Base-by-base conservation (phyloP, 1,284 basidiomycete species). In the Papiliotrema flavescens region DNA sequence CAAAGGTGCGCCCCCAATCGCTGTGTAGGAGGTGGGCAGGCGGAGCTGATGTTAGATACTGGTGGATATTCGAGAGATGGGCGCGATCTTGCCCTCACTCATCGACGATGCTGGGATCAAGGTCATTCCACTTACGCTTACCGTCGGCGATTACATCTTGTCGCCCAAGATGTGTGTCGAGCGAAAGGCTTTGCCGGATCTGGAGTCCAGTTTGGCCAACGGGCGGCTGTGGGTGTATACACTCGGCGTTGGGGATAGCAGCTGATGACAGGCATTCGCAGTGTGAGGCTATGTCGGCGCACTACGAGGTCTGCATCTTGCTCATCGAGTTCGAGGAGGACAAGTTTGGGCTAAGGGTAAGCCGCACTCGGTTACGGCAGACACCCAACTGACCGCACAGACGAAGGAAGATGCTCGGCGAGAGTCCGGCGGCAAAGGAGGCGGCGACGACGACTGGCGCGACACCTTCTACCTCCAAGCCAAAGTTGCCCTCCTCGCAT, bases 321-420 rank as follows among this genome's bases (percentile, higher is more conserved):
- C 81, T 98, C n/a, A 97, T 98, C 66, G 95, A 99, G 70, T 99
- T 98, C 64, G 95, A 98, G 67, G 91, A 98, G 75, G 89, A 96
- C 74, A 96, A 95, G 67, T 98, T 98, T 74, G 89, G 90, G 0
- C 80, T 97, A 14, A 85, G 90, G 74, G 91, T 90, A 66, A 56
- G 81, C 74, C 23, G 7, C 23, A 23, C 11, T 32, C 6, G 5
- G 28, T 5, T 11, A 32, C 6, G 28, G 28, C 28, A 32, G 6
- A 32, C 11, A 24, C 9, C 20, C 1, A 50, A 79, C 82, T 9
- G 84, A 87, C 39, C 17, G 9, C 85, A 84, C 73, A 82, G 83
- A 73, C 67, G 2, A 62, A 64, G 42, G 69, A 70, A 54, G 72
- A 75, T 46, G 68, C 80, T 76, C 17, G 82, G 66, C 13, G 71